Evolutionary conservation across 2,329 filamentous ascomycete genomes (phyloP).

Genomic region (Ophiostoma sp.): DNA sequence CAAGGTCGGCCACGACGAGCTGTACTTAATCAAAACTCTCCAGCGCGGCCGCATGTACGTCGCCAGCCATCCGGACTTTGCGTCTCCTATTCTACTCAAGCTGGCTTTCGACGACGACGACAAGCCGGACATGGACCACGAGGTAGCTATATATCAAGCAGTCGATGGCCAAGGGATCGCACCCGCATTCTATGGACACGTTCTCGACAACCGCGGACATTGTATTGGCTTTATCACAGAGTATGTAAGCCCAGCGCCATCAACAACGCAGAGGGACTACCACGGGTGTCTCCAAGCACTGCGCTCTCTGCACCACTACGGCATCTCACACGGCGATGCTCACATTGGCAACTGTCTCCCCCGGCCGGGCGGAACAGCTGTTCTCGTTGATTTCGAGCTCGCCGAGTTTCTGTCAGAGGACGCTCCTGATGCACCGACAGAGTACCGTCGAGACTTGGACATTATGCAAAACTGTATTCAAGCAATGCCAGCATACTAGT

Average conservation of each 20-base stretch:
- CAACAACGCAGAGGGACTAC: neutral
- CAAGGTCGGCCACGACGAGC: constrained; percentile 17
- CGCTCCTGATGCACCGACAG: neutral
- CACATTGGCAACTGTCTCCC: constrained; percentile 26
- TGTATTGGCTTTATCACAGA: neutral
- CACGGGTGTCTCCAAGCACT: constrained; percentile 21
- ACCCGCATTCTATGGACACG: neutral
- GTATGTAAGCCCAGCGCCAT: neutral
- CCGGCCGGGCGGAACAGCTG: constrained; percentile 20
- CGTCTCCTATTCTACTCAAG: constrained; percentile 20
- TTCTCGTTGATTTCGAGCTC: constrained; percentile 27
- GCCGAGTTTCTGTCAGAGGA: constrained; percentile 11
- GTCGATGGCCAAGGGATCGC: constrained; percentile 15
- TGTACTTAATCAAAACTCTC: constrained; percentile 14
- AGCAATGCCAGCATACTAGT: neutral
- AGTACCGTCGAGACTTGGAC: constrained; percentile 22
- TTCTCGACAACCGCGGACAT: neutral
- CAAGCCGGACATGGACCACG: constrained; percentile 15
- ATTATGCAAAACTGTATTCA: constrained; percentile 22
- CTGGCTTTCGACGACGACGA: constrained; percentile 11
- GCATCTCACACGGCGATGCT: constrained; percentile 25
- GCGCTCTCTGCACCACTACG: constrained; percentile 20
- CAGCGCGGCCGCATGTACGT: constrained; percentile 24
- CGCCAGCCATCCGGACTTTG: constrained; percentile 21
- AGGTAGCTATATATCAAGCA: constrained; percentile 21